Percentiles rank a stretch among this genome's conserved stretches.
phyloP scores from a whole-genome alignment of 345 rosid genomes.

The Erodium maritimum region DNA sequence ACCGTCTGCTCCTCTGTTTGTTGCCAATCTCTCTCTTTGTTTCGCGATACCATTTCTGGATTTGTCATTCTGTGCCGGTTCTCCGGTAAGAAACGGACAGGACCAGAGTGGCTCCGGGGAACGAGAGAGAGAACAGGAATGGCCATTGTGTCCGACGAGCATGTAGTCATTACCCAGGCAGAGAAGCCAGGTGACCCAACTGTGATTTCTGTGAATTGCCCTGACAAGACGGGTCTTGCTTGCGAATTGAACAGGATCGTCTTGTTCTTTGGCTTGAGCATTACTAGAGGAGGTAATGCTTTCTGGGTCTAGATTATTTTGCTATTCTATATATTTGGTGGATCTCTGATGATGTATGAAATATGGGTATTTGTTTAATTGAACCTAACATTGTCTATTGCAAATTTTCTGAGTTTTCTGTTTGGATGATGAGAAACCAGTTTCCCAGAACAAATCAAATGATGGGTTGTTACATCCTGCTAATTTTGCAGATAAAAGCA shows the following conservation, averaged over 20 bases:
- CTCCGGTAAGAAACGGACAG: neutral
- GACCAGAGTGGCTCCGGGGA: too few relatives aligned
- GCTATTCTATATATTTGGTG: neutral
- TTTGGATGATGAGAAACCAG: too few relatives aligned
- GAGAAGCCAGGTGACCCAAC: slow-evolving; percentile 31
- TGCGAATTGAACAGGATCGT: slow-evolving; percentile 57
- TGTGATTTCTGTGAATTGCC: slow-evolving; percentile 51
- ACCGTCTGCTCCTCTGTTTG: too few relatives aligned
- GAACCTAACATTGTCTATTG: neutral
- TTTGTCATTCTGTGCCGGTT: too few relatives aligned
- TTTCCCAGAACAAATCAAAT: too few relatives aligned
- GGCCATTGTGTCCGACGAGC: slow-evolving; percentile 45
- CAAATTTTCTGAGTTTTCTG: too few relatives aligned
- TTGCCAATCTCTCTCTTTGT: too few relatives aligned
- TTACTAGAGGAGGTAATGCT: slow-evolving; percentile 42
- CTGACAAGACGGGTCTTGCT: slow-evolving; percentile 62
- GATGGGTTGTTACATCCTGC: too few relatives aligned
- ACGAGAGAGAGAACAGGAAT: slow-evolving; percentile 10
- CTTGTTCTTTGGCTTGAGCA: slow-evolving; percentile 50
- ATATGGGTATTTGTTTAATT: slow-evolving; percentile 1
- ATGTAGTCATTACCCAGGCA: slow-evolving; percentile 34
- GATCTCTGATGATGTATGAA: neutral
- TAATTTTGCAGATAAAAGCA: too few relatives aligned
- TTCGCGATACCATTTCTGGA: too few relatives aligned
- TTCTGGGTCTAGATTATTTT: neutral